phyloP scores from a whole-genome alignment of 495 filamentous ascomycete species.

The Neurospora intermedia region DNA sequence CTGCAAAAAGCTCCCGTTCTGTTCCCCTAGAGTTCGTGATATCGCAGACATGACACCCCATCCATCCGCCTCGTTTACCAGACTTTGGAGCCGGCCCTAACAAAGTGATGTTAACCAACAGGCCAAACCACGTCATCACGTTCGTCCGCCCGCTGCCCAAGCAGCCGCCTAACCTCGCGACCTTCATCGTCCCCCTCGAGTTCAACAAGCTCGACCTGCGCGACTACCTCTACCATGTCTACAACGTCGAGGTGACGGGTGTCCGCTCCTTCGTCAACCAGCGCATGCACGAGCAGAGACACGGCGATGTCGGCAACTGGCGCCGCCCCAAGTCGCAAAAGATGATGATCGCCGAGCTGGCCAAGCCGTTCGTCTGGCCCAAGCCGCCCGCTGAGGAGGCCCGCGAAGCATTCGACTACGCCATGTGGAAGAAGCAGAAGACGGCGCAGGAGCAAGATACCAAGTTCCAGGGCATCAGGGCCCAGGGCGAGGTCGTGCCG shows the following conservation, averaged over 20 bases:
- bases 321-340: constrained; percentile 60
- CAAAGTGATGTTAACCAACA: constrained; percentile 20
- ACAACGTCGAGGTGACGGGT: constrained; percentile 53
- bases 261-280: constrained; percentile 75
- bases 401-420: constrained; percentile 25
- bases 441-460: constrained; percentile 33
- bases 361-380: constrained; percentile 76
- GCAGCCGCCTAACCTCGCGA: constrained; percentile 65
- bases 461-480: constrained; percentile 17
- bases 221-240: constrained; percentile 74
- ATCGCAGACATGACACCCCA: background rate
- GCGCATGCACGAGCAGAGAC: constrained; percentile 44
- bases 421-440: constrained; percentile 14
- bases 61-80: background rate
- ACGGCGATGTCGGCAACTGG: constrained; percentile 29
- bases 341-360: constrained; percentile 85
- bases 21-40: background rate
- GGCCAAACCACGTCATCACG: constrained; percentile 67
- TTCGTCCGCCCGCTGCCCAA: constrained; percentile 57
- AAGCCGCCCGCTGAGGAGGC: constrained; percentile 43
- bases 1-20: background rate
- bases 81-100: background rate
- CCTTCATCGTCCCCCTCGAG: constrained; percentile 74
- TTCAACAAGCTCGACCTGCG: constrained; percentile 88
- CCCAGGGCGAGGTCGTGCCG: constrained; percentile 17